Percentiles rank a stretch among this genome's conserved stretches.
Conservation (phyloP, 1,139 yeast genomes). For the Pneumocystis jirovecii region DNA sequence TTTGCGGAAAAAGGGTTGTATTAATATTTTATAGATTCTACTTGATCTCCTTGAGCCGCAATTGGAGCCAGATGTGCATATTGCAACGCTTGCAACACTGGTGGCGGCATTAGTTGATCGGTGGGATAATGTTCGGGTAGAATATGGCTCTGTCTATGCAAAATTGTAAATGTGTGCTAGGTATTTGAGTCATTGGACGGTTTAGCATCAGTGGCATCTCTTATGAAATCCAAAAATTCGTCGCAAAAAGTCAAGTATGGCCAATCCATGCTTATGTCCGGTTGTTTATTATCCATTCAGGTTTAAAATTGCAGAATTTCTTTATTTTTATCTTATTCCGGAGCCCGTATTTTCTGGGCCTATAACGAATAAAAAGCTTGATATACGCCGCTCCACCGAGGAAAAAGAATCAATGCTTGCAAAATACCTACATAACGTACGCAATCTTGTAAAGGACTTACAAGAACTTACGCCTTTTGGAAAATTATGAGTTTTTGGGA, state of each 20-base stretch:
- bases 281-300: not conserved
- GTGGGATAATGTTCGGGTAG: slow-evolving; percentile 36
- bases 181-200: slow-evolving; percentile 47
- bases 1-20: not conserved
- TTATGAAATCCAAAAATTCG: slow-evolving; percentile 18
- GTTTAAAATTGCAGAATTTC: slow-evolving; percentile 53
- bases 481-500: slow-evolving; percentile 18
- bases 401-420: slow-evolving; percentile 46
- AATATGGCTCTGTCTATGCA: not conserved
- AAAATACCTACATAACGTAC: slow-evolving; percentile 31
- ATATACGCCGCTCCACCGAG: slow-evolving; percentile 27
- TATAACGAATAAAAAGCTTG: slow-evolving; percentile 10
- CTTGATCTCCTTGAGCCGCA: slow-evolving; percentile 15
- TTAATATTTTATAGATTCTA: slow-evolving; percentile 10
- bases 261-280: not conserved
- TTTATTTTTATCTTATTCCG: slow-evolving; percentile 58
- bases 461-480: slow-evolving; percentile 36
- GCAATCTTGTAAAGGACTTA: slow-evolving; percentile 34
- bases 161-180: not conserved
- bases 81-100: slow-evolving; percentile 40
- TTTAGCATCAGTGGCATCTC: slow-evolving; percentile 35
- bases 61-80: slow-evolving; percentile 20
- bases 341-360: slow-evolving; percentile 29
- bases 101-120: slow-evolving; percentile 48
- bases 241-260: slow-evolving; percentile 26